Conservation (phyloP, 1,284 basidiomycete species). For the Heimioporus retisporus region DNA sequence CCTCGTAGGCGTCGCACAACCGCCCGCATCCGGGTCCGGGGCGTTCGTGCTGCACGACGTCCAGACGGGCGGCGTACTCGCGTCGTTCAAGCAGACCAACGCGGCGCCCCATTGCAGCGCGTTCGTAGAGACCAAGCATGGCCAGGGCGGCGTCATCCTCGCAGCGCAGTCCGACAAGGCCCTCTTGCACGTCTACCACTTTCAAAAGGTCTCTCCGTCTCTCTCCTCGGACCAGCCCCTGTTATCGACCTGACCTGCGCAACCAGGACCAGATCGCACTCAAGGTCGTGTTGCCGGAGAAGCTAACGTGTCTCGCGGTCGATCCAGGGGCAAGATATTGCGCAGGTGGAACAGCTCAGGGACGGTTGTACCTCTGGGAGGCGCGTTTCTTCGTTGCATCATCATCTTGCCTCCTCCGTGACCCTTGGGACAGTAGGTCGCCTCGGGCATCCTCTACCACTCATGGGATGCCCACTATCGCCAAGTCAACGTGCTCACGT, state of each 20-base stretch:
- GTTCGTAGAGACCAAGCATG: constrained; percentile 69
- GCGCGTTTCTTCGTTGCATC: constrained; percentile 41
- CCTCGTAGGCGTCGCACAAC: constrained; percentile 15
- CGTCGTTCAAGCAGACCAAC: constrained; percentile 82
- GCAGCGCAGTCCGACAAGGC: constrained; percentile 85
- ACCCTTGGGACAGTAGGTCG: constrained; percentile 64
- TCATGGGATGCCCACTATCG: constrained; percentile 98
- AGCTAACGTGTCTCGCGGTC: constrained; percentile 82
- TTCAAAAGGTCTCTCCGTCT: constrained; percentile 84
- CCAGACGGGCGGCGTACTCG: constrained; percentile 71
- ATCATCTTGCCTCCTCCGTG: constrained; percentile 16
- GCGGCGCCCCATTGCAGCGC: constrained; percentile 67
- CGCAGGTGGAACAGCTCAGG: constrained; percentile 90
- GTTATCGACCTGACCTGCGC: constrained; percentile 9
- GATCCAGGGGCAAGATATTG: constrained; percentile 82
- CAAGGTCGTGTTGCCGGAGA: constrained; percentile 93
- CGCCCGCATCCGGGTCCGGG: constrained; percentile 57
- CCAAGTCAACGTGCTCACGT: constrained; percentile 83
- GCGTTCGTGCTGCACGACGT: constrained; percentile 77
- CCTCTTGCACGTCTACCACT: constrained; percentile 83
- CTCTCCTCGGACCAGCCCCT: constrained; percentile 4
- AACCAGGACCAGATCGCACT: constrained; percentile 86
- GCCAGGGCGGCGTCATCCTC: constrained; percentile 80
- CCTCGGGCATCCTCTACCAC: constrained; percentile 90
- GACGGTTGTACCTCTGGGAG: constrained; percentile 97